Conservation (phyloP, 306 rosid genomes). For the Vicia faba region DNA sequence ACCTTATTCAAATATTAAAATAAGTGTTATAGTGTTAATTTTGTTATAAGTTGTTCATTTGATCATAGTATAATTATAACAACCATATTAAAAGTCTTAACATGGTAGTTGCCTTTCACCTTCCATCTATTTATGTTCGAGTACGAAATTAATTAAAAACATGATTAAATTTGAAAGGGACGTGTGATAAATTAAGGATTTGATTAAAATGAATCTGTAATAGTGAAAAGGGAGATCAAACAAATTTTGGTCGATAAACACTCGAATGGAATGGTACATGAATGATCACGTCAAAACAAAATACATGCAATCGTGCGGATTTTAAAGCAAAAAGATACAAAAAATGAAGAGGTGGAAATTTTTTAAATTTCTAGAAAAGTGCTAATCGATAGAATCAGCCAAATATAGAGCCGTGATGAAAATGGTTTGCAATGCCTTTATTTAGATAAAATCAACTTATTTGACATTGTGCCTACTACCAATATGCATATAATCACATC, state of each 20-base stretch:
- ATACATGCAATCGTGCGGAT: conserved; percentile 35
- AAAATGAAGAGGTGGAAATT: conserved; percentile 32
- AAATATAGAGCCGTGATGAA: conserved; percentile 48
- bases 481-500: background rate
- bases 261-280: conserved; percentile 48
- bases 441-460: conserved; percentile 20
- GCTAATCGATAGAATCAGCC: conserved; percentile 46
- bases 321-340: conserved; percentile 40
- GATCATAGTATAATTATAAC: too few species aligned
- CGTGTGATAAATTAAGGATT: background rate
- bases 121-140: too few species aligned
- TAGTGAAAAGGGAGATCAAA: conserved; percentile 30
- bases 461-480: background rate
- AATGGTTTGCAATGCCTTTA: conserved; percentile 40
- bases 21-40: too few species aligned
- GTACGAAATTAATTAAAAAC: too few species aligned
- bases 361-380: conserved; percentile 37
- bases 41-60: too few species aligned
- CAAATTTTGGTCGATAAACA: conserved; percentile 29
- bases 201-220: conserved; percentile 14
- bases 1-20: too few species aligned
- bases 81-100: too few species aligned
- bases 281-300: conserved; percentile 41
- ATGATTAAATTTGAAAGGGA: conserved; percentile 15
- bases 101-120: too few species aligned